Evolutionary conservation across 2,329 filamentous ascomycete species (phyloP).

Genomic region (Cytospora paraplurivora): DNA sequence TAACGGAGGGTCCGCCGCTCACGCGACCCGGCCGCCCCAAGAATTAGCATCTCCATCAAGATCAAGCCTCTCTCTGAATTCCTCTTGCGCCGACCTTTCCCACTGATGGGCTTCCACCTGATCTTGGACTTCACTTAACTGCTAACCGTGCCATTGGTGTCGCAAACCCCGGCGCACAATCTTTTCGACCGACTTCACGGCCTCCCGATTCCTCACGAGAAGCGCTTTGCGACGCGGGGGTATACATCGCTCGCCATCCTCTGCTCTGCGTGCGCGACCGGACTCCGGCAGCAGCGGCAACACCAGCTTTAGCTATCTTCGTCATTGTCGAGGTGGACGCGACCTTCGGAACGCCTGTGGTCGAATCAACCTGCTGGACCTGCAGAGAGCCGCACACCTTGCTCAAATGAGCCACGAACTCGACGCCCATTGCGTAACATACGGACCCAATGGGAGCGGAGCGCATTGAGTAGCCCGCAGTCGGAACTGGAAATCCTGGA

Average conservation of each 20-base stretch:
- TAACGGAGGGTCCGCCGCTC: slow-evolving; percentile 16
- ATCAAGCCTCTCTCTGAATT: slow-evolving; percentile 8
- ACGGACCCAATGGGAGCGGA: slow-evolving; percentile 47
- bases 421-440: slow-evolving; percentile 48
- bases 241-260: too few species aligned
- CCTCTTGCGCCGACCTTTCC: slow-evolving; percentile 21
- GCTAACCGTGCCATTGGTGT: slow-evolving; percentile 22
- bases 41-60: slow-evolving; percentile 1
- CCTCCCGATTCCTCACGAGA: background rate
- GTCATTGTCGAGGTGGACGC: slow-evolving; percentile 13
- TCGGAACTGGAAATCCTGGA: slow-evolving; percentile 31
- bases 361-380: slow-evolving; percentile 38
- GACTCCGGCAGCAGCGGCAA: background rate
- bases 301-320: slow-evolving; percentile 14
- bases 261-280: too few species aligned
- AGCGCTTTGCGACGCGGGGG: too few species aligned
- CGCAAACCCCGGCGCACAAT: slow-evolving; percentile 15
- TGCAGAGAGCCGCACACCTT: slow-evolving; percentile 46
- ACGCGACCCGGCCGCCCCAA: slow-evolving; percentile 10
- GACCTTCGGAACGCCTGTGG: slow-evolving; percentile 34
- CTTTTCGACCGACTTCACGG: slow-evolving; percentile 3
- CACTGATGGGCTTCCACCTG: background rate
- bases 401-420: slow-evolving; percentile 46
- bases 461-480: slow-evolving; percentile 41
- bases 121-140: background rate